Conservation (phyloP, 805 yeast genomes). For the Candida glaebosa region DNA sequence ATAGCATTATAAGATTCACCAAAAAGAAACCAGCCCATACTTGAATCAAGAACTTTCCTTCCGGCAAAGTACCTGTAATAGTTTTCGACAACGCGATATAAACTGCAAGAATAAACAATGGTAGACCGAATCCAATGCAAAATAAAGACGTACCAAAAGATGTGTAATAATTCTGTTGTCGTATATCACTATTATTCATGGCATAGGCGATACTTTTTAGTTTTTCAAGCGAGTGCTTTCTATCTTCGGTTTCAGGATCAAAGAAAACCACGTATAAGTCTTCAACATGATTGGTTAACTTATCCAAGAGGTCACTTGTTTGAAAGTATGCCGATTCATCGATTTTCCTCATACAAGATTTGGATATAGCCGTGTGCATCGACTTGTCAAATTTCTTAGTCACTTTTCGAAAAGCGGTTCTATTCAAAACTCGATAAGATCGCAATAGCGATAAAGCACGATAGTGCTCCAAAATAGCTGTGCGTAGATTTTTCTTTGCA, state of each 20-base stretch:
- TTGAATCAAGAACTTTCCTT: conserved; percentile 65
- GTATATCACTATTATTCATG: conserved; percentile 25
- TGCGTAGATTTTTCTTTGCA: conserved; percentile 66
- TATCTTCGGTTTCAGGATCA: conserved; percentile 49
- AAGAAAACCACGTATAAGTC: conserved; percentile 62
- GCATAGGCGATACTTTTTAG: conserved; percentile 46
- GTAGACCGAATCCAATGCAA: conserved; percentile 65
- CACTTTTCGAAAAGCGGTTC: conserved; percentile 86
- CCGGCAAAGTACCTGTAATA: conserved; percentile 40
- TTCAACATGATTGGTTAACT: conserved; percentile 59
- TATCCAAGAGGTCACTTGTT: conserved; percentile 64
- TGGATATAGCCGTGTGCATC: conserved; percentile 41
- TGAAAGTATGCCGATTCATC: conserved; percentile 52
- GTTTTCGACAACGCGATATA: conserved; percentile 47
- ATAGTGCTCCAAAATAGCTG: conserved; percentile 69
- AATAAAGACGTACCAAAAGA: conserved; percentile 63
- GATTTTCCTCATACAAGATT: conserved; percentile 54
- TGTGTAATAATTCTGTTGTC: conserved; percentile 31
- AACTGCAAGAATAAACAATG: conserved; percentile 61
- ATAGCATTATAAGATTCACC: conserved; percentile 52
- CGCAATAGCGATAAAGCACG: conserved; percentile 66
- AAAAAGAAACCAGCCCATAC: conserved; percentile 91
- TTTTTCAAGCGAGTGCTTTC: conserved; percentile 69
- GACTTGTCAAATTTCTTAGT: conserved; percentile 88
- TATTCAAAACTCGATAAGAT: conserved; percentile 70